Evolutionary conservation across 257 asterid species (phyloP).

Genomic region (Fraxinus americana): DNA sequence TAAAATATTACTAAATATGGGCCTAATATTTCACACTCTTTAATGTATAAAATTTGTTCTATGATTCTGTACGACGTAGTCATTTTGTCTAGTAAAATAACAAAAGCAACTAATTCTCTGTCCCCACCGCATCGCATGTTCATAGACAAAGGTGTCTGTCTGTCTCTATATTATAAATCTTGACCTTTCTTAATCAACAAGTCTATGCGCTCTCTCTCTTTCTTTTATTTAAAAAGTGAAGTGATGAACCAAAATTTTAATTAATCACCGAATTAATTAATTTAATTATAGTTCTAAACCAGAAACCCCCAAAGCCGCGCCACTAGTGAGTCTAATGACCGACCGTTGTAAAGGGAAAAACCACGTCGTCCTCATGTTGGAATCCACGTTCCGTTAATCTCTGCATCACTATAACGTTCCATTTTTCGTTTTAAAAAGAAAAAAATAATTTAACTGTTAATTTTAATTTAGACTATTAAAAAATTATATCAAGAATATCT

Average conservation of each 20-base stretch:
- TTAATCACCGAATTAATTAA: neutral
- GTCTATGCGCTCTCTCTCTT: too few relatives aligned
- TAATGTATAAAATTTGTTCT: too few relatives aligned
- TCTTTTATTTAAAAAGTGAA: too few relatives aligned
- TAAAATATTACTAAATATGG: too few relatives aligned
- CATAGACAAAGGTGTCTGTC: neutral
- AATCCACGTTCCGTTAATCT: constrained; percentile 43
- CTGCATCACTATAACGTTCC: constrained; percentile 28
- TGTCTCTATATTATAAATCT: too few relatives aligned
- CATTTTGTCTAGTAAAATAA: too few relatives aligned
- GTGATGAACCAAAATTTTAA: neutral
- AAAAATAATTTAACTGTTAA: neutral
- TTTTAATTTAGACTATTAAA: too few relatives aligned
- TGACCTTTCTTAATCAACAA: neutral
- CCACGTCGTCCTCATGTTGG: constrained; percentile 55
- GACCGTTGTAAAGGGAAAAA: constrained; percentile 36
- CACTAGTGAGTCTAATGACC: constrained; percentile 29
- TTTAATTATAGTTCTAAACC: neutral
- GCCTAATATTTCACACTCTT: too few relatives aligned
- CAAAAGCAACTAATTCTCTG: neutral
- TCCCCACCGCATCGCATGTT: neutral
- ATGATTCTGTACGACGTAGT: too few relatives aligned
- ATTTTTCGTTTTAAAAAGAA: neutral
- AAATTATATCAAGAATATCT: neutral
- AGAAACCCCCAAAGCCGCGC: constrained; percentile 40